Evolutionary conservation across 306 rosid genomes (phyloP).

Genomic region (Dryas alaskensis): DNA sequence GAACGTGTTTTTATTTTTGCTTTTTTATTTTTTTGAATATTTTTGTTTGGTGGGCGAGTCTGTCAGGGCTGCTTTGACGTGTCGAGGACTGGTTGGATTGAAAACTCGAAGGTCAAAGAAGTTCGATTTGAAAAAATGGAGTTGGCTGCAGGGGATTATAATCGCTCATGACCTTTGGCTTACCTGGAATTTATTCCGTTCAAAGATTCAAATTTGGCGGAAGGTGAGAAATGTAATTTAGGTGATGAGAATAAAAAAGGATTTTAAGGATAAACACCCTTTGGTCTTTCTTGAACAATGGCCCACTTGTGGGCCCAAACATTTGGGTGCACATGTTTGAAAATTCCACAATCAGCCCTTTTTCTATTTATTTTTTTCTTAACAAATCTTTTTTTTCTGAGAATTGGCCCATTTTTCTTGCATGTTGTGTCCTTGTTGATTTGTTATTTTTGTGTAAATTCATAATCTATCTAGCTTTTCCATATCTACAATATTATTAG

Average conservation of each 20-base stretch:
- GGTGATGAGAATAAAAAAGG: not conserved
- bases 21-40: not conserved
- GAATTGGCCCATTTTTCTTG: not conserved
- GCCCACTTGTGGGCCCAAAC: not conserved
- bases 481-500: not conserved
- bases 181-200: not conserved
- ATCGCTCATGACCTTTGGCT: not conserved
- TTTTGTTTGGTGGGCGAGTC: too few species aligned
- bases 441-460: too few species aligned
- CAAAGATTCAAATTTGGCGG: slow-evolving; percentile 23
- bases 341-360: not conserved
- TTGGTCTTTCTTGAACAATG: not conserved
- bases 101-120: not conserved
- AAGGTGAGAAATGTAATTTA: slow-evolving; percentile 22
- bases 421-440: not conserved
- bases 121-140: not conserved
- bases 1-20: not conserved
- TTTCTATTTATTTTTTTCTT: not conserved
- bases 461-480: too few species aligned
- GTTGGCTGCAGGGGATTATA: not conserved
- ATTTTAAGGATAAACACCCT: too few species aligned
- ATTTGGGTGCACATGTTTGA: not conserved
- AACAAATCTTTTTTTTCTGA: too few species aligned
- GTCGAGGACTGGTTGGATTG: fast-evolving
- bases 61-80: not conserved